Evolutionary conservation across 208 protist genomes (phyloP), one percentile per base, ranked within the genome.

Genomic region (Leishmania lainsoni): DNA sequence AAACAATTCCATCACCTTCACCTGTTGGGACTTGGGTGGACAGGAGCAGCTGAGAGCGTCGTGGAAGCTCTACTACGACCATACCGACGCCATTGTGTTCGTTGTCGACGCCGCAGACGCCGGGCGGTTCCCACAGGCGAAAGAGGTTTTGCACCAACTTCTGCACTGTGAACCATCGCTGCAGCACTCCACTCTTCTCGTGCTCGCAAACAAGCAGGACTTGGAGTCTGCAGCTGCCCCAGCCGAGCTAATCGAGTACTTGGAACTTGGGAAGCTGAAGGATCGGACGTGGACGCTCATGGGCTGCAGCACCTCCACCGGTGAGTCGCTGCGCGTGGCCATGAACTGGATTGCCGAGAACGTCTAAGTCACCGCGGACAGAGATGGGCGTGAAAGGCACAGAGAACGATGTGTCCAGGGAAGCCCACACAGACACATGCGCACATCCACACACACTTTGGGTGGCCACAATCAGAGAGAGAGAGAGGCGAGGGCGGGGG

Each of bases 121-220:
- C 1, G 88, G 78, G 1, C 89, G 97, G 42, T 92, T 98, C 49
- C 52, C 85, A 0, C 91, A 88, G 49, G 96, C 94, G 0, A 88
- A 92, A 58, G 83, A 95, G 22, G 95, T 99, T n/a, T 75, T 99
- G 20, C 84, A 95, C 22, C 78, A 85, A 14, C 84, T 99, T 2
- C 85, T 99, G 16, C 83, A 87, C 49, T 83, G 97, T 29, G 91
- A 97, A 78, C 92, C 96, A 26, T 86, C 95, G 26, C 90, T 99
- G 42, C 81, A 89, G 69, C 81, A 95, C 58, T 90, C 97, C 26
- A 79, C 91, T 2, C 78, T 99, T n/a, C 85, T 99, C 5, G 92
- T 99, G 5, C 94, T 98, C 58, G 98, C 98, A 0, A 99, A 99
- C 86, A 99, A 99, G 83, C 97, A 99, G 85, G 99, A 99, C 86